phyloP scores from a whole-genome alignment of 345 rosid genomes.

The Eucalyptus shirleyi region DNA sequence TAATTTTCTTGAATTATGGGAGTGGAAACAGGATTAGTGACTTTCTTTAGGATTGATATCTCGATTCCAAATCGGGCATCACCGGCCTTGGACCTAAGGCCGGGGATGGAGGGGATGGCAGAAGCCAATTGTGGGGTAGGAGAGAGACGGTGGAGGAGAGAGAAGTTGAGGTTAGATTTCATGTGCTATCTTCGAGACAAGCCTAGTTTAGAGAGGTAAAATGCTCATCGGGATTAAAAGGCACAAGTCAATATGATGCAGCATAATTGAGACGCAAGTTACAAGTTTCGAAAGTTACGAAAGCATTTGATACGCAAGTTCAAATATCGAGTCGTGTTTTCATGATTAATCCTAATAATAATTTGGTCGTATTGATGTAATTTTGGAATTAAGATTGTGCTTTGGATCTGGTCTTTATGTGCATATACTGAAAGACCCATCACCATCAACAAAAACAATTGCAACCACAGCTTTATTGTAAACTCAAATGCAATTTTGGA shows the following conservation, averaged over 20 bases:
- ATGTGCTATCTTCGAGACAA: not conserved
- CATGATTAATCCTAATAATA: not conserved
- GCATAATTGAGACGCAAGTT: accelerated
- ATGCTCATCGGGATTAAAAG: not conserved
- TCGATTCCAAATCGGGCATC: not conserved
- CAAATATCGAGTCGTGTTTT: not conserved
- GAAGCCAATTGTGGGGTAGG: not conserved
- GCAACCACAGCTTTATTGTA: not conserved
- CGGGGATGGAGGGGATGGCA: not conserved
- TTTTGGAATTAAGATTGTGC: not conserved
- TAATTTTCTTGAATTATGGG: not conserved
- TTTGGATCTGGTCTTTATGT: not conserved
- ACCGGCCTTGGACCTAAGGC: not conserved
- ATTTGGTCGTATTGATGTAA: not conserved
- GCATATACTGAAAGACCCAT: not conserved
- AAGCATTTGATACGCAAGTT: not conserved
- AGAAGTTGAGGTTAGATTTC: not conserved
- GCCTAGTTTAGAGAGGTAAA: not conserved
- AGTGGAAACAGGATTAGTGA: not conserved
- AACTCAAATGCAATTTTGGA: not conserved
- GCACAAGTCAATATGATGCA: accelerated
- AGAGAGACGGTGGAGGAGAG: not conserved
- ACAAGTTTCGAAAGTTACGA: not conserved
- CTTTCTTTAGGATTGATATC: not conserved
- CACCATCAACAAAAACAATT: not conserved